Percentiles rank a stretch among this genome's conserved stretches.
Conservation (phyloP, 2,329 filamentous ascomycete genomes). For the Hypomyces perniciosus region DNA sequence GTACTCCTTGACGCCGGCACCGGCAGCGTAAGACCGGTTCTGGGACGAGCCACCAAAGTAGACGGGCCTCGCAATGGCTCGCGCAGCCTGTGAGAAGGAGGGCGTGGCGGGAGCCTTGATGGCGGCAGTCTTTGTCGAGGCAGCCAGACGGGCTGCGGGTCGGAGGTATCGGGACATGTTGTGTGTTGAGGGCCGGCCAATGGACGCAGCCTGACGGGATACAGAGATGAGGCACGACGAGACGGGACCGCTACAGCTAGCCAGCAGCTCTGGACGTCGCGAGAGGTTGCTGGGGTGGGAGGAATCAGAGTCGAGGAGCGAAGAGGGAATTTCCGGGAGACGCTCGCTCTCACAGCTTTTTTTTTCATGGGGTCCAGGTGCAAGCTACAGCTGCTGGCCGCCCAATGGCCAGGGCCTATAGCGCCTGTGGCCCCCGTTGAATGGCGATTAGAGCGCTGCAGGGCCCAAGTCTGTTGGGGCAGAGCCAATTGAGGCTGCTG, state of each 20-base stretch:
- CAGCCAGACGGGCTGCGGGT: conserved; percentile 44
- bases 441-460: not conserved
- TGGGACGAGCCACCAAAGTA: conserved; percentile 37
- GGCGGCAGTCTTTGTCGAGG: conserved; percentile 34
- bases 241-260: conserved; percentile 10
- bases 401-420: conserved; percentile 9
- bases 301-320: conserved; percentile 10
- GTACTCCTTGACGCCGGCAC: conserved; percentile 73
- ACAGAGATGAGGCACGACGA: conserved; percentile 18
- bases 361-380: conserved; percentile 12
- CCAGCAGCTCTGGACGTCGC: conserved; percentile 14
- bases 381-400: conserved; percentile 9
- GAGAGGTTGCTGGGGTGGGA: not conserved
- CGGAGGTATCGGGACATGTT: conserved; percentile 48
- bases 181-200: conserved; percentile 12
- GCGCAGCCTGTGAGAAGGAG: conserved; percentile 31
- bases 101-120: conserved; percentile 29
- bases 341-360: conserved; percentile 6
- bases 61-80: conserved; percentile 32
- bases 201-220: conserved; percentile 7
- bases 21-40: conserved; percentile 51
- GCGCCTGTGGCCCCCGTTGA: conserved; percentile 12
- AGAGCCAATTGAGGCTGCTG: conserved; percentile 3
- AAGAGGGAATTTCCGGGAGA: conserved; percentile 15
- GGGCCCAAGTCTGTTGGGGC: conserved; percentile 14